Evolutionary conservation across 2,329 filamentous ascomycete species (phyloP).

Genomic region (Monilinia fructicola): DNA sequence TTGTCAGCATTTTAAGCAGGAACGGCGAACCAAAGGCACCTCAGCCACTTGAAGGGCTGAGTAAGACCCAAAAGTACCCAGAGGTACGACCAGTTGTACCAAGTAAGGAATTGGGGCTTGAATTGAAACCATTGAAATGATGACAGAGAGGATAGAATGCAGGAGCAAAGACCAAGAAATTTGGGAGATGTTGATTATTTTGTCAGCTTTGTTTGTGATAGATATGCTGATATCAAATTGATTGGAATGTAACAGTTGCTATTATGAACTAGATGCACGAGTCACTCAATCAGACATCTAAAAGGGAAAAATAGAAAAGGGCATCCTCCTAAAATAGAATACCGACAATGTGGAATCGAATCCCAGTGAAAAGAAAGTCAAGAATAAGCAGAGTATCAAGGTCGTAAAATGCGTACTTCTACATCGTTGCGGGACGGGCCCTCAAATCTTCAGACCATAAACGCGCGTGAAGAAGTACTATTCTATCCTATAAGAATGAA

Average conservation of each 20-base stretch:
- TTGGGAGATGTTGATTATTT: not conserved
- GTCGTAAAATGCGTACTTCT: not conserved
- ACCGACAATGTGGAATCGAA: slow-evolving; percentile 5
- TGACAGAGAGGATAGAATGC: not conserved
- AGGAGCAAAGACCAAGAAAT: not conserved
- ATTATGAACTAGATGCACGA: not conserved
- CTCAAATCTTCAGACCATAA: slow-evolving; percentile 17
- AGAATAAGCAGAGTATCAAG: slow-evolving; percentile 4
- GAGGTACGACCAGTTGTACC: slow-evolving; percentile 3
- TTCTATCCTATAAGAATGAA: slow-evolving; percentile 1
- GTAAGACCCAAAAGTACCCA: slow-evolving; percentile 15
- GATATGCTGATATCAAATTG: slow-evolving; percentile 1
- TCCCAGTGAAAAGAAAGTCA: slow-evolving; percentile 10
- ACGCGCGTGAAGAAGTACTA: slow-evolving; percentile 15
- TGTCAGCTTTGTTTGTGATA: slow-evolving; percentile 16
- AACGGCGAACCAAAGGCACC: slow-evolving; percentile 20
- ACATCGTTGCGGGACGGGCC: not conserved
- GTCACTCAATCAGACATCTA: not conserved
- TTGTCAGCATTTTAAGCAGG: not conserved
- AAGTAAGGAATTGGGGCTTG: slow-evolving; percentile 12
- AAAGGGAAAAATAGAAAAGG: not conserved
- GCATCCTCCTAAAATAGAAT: slow-evolving; percentile 15
- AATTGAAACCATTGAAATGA: not conserved
- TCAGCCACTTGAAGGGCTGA: slow-evolving; percentile 23
- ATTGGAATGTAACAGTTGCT: slow-evolving; percentile 20